Base-by-base conservation (phyloP, 257 asterid genomes). In the Plectranthus barbatus region DNA sequence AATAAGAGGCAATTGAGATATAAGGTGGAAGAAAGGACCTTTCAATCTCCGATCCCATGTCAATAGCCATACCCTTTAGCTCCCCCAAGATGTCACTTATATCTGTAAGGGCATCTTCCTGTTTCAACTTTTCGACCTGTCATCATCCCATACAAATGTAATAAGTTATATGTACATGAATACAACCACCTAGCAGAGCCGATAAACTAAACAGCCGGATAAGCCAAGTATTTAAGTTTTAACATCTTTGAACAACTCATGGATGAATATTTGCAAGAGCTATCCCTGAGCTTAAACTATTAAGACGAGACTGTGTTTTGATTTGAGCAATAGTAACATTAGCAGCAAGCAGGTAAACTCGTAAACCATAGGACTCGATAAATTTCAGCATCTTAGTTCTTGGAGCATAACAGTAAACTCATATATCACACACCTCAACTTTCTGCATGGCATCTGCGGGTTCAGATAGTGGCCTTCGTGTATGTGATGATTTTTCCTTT, bases 21-120 rank as follows among this genome's bases (percentile, higher is more conserved):
- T 1, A 31, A 42, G 57, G 12, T 4, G 31, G 69, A 15, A 46
- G 2, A 14, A 65, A 77, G 8, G 34, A 86, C 94, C 90, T 76
- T 12, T 80, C 90, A 13, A 87, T 78, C 80, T 87, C 95, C 13
- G 81, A 77, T 17, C 95, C 95, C 95, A 87, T 87, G 64, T 81
- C 91, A 19, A 84, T 52, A 55, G 94, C 94, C 94, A 87, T 87
- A 21, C 65, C 73, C 87, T 87, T 87, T 49, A 87, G 79, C 62
- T 85, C 95, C 57, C 88, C 90, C 79, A 87, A 53, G 21, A 85
- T 56, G 45, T 74, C 60, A 62, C 95, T 87, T 23, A 87, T 55
- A 68, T 81, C 94, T 18, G 73, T 19, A 31, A 87, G 73, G 23
- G 83, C 79, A 7, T 87, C 95, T 45, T 87, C 94, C 75, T 87